Evolutionary conservation across 202 grass and related monocot species (phyloP), one percentile per base, ranked within the genome.

Genomic region (Zoysia matrella): DNA sequence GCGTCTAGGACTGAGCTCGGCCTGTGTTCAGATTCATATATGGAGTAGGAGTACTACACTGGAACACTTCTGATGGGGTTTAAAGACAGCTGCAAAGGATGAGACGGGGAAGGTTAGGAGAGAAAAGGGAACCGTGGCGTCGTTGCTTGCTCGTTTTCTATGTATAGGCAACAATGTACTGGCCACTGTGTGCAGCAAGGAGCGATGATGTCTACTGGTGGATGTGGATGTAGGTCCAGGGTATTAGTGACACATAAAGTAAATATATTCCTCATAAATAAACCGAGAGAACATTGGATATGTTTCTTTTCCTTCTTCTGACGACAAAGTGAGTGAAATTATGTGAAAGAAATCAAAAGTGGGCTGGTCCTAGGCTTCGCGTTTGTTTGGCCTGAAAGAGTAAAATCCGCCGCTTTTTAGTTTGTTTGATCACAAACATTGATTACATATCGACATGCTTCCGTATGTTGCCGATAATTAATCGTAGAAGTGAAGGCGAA

Each of bases 21-120:
- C 11, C 71, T 42, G 75, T 47, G 71, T 45, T 65, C 79, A 77
- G 85, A 83, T 76, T 43, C 7, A 81, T 64, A 75, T 30, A 30
- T 30, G 22, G 22, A 30, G 22, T 30, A 30, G 22, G 22, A 30
- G 22, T 30, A 30, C 22, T 43, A 53, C 54, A 5, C 72, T 76
- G 76, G 49, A 83, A 84, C 55, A 79, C 22, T 30, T 30, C 22
- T 30, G 22, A 30, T 30, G 22, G 22, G 22, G 22, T 30, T 30
- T 30, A 30, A 65, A 52, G 74, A 62, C 61, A 36, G 51, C 13
- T 49, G 81, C 48, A 51, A 48, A 47, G 51, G 64, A 84, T 48
- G 44, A 43, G 76, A 70, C 63, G 61, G 63, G 70, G 40, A 69
- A 52, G 36, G 64, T 8, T 4, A 12, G 44, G 53, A 63, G 75